Conservation (phyloP, 176 grass and related monocot genomes). For the Aegilops speltoides region DNA sequence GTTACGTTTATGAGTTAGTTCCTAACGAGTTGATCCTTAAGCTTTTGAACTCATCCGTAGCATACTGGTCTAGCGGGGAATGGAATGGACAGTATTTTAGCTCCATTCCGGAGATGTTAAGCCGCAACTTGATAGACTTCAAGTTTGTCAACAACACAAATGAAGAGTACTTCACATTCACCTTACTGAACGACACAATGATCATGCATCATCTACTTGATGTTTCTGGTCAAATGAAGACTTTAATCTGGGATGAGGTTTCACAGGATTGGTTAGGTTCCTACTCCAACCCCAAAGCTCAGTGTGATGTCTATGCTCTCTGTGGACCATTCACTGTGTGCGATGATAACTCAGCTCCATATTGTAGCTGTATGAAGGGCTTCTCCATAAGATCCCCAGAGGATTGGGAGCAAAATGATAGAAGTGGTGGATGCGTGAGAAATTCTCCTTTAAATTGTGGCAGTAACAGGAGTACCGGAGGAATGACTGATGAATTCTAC, state of each 20-base stretch:
- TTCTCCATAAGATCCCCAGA: constrained; percentile 28
- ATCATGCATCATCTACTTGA: constrained; percentile 17
- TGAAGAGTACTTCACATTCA: constrained; percentile 36
- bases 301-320: constrained; percentile 40
- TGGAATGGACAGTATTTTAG: constrained; percentile 53
- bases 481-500: constrained; percentile 42
- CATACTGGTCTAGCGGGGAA: constrained; percentile 31
- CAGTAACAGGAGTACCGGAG: constrained; percentile 1
- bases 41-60: constrained; percentile 15
- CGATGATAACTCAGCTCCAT: neutral
- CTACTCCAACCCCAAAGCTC: constrained; percentile 22
- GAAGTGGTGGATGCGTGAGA: constrained; percentile 43
- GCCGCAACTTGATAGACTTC: neutral
- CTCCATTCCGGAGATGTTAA: constrained; percentile 18
- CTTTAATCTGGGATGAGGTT: constrained; percentile 23
- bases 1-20: constrained; percentile 21
- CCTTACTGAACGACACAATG: constrained; percentile 16
- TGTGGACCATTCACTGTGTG: constrained; percentile 52
- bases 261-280: constrained; percentile 26
- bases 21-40: neutral
- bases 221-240: constrained; percentile 30
- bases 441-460: constrained; percentile 38
- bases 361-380: constrained; percentile 52
- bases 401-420: constrained; percentile 46
- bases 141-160: constrained; percentile 28